Conservation (phyloP, 257 asterid species). For the Scutellaria galericulata region DNA sequence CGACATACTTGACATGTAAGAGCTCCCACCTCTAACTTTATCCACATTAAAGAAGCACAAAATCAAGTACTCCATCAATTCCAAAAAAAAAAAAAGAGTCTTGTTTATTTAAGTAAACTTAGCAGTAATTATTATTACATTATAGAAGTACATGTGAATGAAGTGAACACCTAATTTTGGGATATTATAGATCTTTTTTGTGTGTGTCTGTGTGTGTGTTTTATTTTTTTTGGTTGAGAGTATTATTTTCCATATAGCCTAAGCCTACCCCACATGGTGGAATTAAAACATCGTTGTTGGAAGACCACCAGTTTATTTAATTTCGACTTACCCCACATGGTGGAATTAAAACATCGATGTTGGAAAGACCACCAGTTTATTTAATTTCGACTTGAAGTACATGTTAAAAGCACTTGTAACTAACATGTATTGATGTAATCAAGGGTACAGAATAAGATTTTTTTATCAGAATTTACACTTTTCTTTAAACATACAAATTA, state of each 20-base stretch:
- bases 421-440: not conserved
- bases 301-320: not conserved
- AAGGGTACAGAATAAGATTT: not conserved
- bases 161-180: not conserved
- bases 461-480: not conserved
- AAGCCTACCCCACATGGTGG: too few species aligned
- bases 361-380: not conserved
- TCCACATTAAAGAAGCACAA: constrained; percentile 9
- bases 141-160: not conserved
- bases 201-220: not conserved
- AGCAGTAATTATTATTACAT: not conserved
- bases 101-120: too few species aligned
- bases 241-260: too few species aligned
- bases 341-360: too few species aligned
- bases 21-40: constrained; percentile 30
- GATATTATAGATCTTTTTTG: not conserved
- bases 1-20: constrained; percentile 88
- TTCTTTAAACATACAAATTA: not conserved
- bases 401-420: not conserved
- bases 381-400: not conserved
- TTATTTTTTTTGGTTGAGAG: too few species aligned
- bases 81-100: too few species aligned
- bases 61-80: not conserved
- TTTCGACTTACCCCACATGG: not conserved
- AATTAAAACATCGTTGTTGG: not conserved